Evolutionary conservation across 257 asterid genomes (phyloP).

Genomic region (Rhazya stricta): DNA sequence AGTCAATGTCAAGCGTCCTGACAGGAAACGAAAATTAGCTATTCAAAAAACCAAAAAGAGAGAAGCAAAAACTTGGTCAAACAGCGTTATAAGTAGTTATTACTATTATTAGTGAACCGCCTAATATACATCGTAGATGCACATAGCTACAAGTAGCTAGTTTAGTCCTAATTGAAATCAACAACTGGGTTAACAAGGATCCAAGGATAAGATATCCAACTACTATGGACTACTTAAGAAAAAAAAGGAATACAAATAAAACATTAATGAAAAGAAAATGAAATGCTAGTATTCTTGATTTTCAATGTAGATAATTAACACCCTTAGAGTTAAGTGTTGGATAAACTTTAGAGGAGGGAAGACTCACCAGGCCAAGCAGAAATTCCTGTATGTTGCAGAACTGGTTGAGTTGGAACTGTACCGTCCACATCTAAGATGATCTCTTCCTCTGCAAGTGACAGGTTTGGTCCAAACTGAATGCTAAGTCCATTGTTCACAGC

Average conservation of each 20-base stretch:
- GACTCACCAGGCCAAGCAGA: conserved; percentile 92
- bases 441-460: conserved; percentile 78
- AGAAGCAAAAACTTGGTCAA: background rate
- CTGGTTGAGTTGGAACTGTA: conserved; percentile 78
- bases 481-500: conserved; percentile 55
- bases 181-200: background rate
- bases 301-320: background rate
- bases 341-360: conserved; percentile 14
- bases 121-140: background rate
- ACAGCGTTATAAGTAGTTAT: background rate
- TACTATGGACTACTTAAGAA: conserved; percentile 1
- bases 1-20: conserved; percentile 90
- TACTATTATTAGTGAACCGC: background rate
- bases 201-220: background rate
- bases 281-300: background rate
- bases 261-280: background rate
- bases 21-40: conserved; percentile 16
- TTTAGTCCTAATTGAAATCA: background rate
- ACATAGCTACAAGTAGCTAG: background rate
- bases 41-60: conserved; percentile 2
- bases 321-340: background rate
- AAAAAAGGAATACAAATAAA: background rate
- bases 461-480: conserved; percentile 55
- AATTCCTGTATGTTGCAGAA: conserved; percentile 83
- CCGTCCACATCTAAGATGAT: conserved; percentile 72